phyloP scores from a whole-genome alignment of 352 stramenopile genomes.

The Globisporangium viniferum region DNA sequence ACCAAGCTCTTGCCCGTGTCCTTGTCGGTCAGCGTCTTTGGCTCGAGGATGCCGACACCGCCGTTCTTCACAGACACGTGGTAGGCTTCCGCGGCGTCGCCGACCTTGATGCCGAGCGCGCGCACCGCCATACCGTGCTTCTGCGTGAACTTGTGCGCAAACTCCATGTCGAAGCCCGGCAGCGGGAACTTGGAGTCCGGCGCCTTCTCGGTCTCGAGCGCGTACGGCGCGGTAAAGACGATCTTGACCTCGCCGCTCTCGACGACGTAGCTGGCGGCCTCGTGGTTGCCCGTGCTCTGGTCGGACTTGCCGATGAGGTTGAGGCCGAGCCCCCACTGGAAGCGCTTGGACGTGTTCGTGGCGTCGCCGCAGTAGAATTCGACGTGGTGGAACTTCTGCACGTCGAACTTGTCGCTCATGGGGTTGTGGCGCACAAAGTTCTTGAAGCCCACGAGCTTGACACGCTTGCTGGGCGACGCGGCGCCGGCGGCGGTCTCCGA shows the following conservation, averaged over 20 bases:
- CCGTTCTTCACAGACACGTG: conserved; percentile 76
- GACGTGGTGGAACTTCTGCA: conserved; percentile 83
- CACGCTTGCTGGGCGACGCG: conserved; percentile 35
- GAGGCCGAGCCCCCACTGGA: conserved; percentile 85
- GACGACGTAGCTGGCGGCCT: conserved; percentile 84
- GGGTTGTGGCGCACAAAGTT: conserved; percentile 81
- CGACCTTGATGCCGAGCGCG: conserved; percentile 80
- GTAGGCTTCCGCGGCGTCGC: conserved; percentile 73
- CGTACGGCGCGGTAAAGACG: conserved; percentile 89
- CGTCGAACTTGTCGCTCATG: conserved; percentile 69
- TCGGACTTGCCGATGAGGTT: conserved; percentile 77
- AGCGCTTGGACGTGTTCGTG: conserved; percentile 73
- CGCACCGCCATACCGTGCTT: conserved; percentile 80
- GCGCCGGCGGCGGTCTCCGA: not conserved
- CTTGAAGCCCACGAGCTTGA: conserved; percentile 66
- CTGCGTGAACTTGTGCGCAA: conserved; percentile 75
- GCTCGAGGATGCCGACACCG: conserved; percentile 47
- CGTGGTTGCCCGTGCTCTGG: conserved; percentile 86
- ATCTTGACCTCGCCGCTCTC: conserved; percentile 78
- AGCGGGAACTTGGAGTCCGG: conserved; percentile 42
- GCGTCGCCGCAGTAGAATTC: conserved; percentile 84
- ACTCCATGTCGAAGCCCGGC: conserved; percentile 61
- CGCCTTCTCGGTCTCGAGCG: conserved; percentile 59
- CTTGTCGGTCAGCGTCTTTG: conserved; percentile 57
- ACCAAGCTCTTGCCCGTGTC: conserved; percentile 47